Percentiles rank a stretch among this genome's conserved stretches.
phyloP scores from a whole-genome alignment of 305 asterid genomes.

The Fraxinus latifolia region DNA sequence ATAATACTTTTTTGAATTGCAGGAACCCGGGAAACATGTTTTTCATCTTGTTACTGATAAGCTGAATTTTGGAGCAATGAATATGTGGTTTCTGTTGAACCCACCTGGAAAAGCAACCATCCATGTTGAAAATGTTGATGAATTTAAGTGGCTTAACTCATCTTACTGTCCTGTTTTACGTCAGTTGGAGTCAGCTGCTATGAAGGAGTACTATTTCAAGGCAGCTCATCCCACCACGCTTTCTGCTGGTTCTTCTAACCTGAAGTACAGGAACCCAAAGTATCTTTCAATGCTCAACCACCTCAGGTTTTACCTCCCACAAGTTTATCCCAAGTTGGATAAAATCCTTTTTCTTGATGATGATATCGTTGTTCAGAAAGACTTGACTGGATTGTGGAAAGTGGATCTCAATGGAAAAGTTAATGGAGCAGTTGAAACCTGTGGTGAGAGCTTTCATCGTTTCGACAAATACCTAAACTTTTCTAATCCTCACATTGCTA shows the following conservation, averaged over 20 bases:
- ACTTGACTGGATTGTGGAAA: slow-evolving; percentile 87
- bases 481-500: slow-evolving; percentile 91
- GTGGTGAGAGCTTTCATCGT: slow-evolving; percentile 96
- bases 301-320: slow-evolving; percentile 90
- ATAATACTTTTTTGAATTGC: background rate
- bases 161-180: slow-evolving; percentile 88
- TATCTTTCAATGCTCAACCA: slow-evolving; percentile 98
- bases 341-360: slow-evolving; percentile 96
- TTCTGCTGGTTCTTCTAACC: slow-evolving; percentile 87
- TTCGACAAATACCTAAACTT: slow-evolving; percentile 93
- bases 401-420: slow-evolving; percentile 89
- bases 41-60: slow-evolving; percentile 97
- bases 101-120: slow-evolving; percentile 98
- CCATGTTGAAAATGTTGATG: slow-evolving; percentile 94
- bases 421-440: slow-evolving; percentile 98
- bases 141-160: slow-evolving; percentile 93
- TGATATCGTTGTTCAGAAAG: slow-evolving; percentile 96
- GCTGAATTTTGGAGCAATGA: slow-evolving; percentile 97
- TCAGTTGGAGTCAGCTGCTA: slow-evolving; percentile 90
- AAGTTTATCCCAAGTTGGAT: slow-evolving; percentile 91
- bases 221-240: slow-evolving; percentile 91
- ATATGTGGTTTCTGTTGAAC: slow-evolving; percentile 98
- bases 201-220: slow-evolving; percentile 96
- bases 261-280: slow-evolving; percentile 95
- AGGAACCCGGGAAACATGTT: slow-evolving; percentile 94